phyloP scores from a whole-genome alignment of 768 basidiomycete species.

The Phylloporus arenicola region DNA sequence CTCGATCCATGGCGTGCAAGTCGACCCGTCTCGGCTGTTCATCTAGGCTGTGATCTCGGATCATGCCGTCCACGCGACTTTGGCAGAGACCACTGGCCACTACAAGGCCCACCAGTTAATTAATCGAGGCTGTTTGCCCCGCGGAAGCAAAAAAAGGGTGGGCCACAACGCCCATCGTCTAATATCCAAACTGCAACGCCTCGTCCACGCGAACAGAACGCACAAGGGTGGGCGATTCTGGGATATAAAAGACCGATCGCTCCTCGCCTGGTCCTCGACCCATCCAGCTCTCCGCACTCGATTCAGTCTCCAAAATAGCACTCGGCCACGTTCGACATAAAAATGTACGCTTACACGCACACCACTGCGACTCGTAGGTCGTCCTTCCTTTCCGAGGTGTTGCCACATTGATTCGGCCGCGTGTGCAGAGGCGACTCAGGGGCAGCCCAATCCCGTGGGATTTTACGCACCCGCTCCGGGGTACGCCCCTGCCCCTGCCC shows the following conservation, averaged over 20 bases:
- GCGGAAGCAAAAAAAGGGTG: slow-evolving; percentile 3
- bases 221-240: background rate
- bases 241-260: slow-evolving; percentile 6
- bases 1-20: background rate
- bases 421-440: background rate
- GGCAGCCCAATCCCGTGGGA: background rate
- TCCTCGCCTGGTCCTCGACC: background rate
- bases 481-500: background rate
- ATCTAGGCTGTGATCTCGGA: background rate
- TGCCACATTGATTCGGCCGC: background rate
- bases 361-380: slow-evolving; percentile 5
- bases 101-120: background rate
- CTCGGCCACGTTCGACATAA: background rate
- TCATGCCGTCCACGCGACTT: background rate
- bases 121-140: slow-evolving; percentile 1
- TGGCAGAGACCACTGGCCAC: background rate
- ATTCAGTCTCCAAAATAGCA: background rate
- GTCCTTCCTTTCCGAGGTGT: background rate
- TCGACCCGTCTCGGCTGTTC: background rate
- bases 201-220: slow-evolving; percentile 8
- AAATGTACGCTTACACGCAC: slow-evolving; percentile 6
- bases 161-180: slow-evolving; percentile 2
- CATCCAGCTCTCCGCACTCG: background rate
- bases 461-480: background rate
- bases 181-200: background rate